Evolutionary conservation across 2,329 filamentous ascomycete species (phyloP), one percentile per base, ranked within the genome.

Genomic region (Zymoseptoria brevis): DNA sequence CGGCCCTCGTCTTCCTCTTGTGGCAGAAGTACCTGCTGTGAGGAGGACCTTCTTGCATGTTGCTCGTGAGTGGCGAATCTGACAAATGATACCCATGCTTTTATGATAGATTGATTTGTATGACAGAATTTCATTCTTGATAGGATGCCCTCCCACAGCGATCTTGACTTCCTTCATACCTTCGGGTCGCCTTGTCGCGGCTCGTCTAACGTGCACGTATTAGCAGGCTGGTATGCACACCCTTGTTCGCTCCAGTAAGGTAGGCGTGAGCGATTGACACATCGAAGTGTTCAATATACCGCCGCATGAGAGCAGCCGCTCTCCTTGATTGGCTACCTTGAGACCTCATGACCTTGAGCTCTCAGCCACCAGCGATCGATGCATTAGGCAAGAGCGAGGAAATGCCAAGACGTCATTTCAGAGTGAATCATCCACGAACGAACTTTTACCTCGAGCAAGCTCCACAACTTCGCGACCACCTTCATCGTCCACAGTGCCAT

Each of bases 1-100:
- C 89, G 13, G 78, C 88, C 24, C 76, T 96, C 19, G 76, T 86
- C 3, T 83, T 89, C 21, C 83, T 96, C 78, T 76, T 96, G 63
- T 55, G 73, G 66, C 13, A 63, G 58, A 67, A 64, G 55, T 58
- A 60, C 51, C 30, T 64, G 35, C 51, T 64, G 8, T 64, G 53
- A 53, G 29, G 22, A 22, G 29, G 22, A 45, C 5, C 11, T n/a
- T 45, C 13, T n/a, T n/a, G 35, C 16, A 16, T n/a, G 35, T 45
- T 45, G 35, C 13, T 16, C 35, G 16, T n/a, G 13, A 45, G 16
- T n/a, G 4, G 35, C 35, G 13, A 45, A 11, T 2, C 35, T 45
- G 16, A 16, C 13, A 5, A n/a, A 45, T 45, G 35, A 45, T 45
- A 45, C 35, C 35, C 35, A 45, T 45, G 35, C 35, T 45, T 45